phyloP scores from a whole-genome alignment of 2,329 filamentous ascomycete species.

The Penicillium sp. region DNA sequence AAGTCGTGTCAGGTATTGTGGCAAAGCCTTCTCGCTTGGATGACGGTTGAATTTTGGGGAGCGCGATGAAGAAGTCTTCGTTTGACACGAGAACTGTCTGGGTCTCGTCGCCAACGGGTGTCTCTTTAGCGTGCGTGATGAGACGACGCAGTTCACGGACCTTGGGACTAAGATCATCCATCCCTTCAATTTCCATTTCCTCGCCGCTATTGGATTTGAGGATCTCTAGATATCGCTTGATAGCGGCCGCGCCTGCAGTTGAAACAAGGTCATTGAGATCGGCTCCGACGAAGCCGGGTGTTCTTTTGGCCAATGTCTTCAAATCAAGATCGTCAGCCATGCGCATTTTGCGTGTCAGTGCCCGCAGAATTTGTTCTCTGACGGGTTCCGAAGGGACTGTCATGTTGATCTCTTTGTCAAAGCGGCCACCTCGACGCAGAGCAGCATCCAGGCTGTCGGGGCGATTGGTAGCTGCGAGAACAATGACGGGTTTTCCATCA shows the following conservation, averaged over 20 bases:
- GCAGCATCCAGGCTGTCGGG: slow-evolving; percentile 82
- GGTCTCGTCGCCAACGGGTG: slow-evolving; percentile 52
- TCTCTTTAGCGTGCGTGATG: slow-evolving; percentile 54
- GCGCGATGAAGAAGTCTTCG: slow-evolving; percentile 68
- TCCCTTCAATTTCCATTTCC: slow-evolving; percentile 54
- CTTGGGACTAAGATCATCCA: slow-evolving; percentile 35
- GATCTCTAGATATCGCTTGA: slow-evolving; percentile 57
- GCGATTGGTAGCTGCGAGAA: slow-evolving; percentile 85
- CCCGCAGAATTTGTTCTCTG: slow-evolving; percentile 72
- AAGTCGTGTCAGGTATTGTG: slow-evolving; percentile 88
- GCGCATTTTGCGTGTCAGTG: slow-evolving; percentile 64
- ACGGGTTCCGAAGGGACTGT: slow-evolving; percentile 78
- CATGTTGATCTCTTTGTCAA: slow-evolving; percentile 81
- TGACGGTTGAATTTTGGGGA: slow-evolving; percentile 73
- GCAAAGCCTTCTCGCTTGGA: slow-evolving; percentile 92
- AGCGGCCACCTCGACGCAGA: slow-evolving; percentile 69
- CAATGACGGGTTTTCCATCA: slow-evolving; percentile 74
- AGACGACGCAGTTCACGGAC: slow-evolving; percentile 51
- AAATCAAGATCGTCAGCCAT: slow-evolving; percentile 72
- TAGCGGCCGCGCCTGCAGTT: slow-evolving; percentile 63
- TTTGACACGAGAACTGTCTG: slow-evolving; percentile 59
- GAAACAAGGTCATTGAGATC: slow-evolving; percentile 73
- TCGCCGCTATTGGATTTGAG: slow-evolving; percentile 47
- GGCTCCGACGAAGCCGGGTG: slow-evolving; percentile 88
- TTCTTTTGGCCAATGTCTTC: slow-evolving; percentile 70